phyloP scores from a whole-genome alignment of 2,329 filamentous ascomycete species.

The Ophiostoma triangulosporum region DNA sequence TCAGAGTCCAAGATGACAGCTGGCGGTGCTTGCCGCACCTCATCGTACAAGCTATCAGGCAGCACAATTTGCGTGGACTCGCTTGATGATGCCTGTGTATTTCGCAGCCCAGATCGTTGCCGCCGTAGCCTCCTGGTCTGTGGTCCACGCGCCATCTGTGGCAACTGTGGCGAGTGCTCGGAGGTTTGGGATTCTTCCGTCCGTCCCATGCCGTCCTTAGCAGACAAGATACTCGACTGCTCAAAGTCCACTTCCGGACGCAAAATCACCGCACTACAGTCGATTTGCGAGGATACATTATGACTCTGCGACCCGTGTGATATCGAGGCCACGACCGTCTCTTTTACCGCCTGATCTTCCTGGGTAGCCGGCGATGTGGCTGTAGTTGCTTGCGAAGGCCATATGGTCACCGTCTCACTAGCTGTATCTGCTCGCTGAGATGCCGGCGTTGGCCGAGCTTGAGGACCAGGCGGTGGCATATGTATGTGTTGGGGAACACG shows the following conservation, averaged over 20 bases:
- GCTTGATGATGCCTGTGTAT: conserved; percentile 9
- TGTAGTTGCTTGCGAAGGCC: conserved; percentile 31
- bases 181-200: not conserved
- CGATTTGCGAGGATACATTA: not conserved
- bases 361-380: conserved; percentile 25
- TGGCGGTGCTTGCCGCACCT: conserved; percentile 23
- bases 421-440: not conserved
- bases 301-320: not conserved
- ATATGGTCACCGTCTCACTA: conserved; percentile 13
- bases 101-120: not conserved
- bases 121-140: not conserved
- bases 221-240: not conserved
- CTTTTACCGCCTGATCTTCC: not conserved
- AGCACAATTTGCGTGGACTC: conserved; percentile 37
- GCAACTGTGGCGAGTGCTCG: not conserved
- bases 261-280: not conserved
- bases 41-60: conserved; percentile 31
- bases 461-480: not conserved
- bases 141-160: not conserved
- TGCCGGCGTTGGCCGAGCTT: not conserved
- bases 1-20: conserved; percentile 30
- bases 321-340: not conserved
- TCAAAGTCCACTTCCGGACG: not conserved
- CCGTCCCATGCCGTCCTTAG: not conserved
- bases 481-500: not conserved